Base-by-base conservation (phyloP, 352 stramenopile genomes). In the Phytophthora pinifolia region DNA sequence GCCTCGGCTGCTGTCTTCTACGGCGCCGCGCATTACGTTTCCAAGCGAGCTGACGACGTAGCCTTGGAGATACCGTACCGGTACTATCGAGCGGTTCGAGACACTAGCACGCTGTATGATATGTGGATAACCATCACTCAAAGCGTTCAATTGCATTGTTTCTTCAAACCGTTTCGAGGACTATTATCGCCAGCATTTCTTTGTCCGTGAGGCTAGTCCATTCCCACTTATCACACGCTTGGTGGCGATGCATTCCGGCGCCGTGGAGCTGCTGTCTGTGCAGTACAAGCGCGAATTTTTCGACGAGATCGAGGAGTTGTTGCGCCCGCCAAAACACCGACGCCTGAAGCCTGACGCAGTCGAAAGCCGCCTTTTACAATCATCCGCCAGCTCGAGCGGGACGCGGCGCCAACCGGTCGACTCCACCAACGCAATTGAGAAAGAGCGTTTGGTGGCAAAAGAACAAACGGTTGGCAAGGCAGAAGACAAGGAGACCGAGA, bases 241-340 rank as follows among this genome's bases (percentile, higher is more conserved):
- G 46, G n/a, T 53, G 32, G 47, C 36, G 49, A 68, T 62, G 56
- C 27, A 59, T 34, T 29, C 45, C 13, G 27, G 18, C 20, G 25
- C 20, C 6, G 15, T 70, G 6, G 33, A 50, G 47, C 52, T 85
- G 51, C 70, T 83, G 8, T 71, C 67, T 9, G 56, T 46, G 15
- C 18, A 72, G 35, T 35, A 72, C 30, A 85, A 86, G 72, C 60
- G 34, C 27, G 20, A 48, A 6, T 86, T 85, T 62, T 85, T 86
- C 57, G 29, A 47, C 10, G 49, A 71, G 12, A 46, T 88, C 22
- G 70, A 85, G 17, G 62, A 62, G 33, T 58, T 89, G 36, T 22
- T 81, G 12, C 47, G 10, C 12, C 42, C 44, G 39, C n/a, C 49
- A 47, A 50, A 32, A 53, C 53, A 22, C 54, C 55, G 47, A 52